Evolutionary conservation across 1,139 yeast genomes (phyloP).

Genomic region (Nakaseomyces nivariensis): DNA sequence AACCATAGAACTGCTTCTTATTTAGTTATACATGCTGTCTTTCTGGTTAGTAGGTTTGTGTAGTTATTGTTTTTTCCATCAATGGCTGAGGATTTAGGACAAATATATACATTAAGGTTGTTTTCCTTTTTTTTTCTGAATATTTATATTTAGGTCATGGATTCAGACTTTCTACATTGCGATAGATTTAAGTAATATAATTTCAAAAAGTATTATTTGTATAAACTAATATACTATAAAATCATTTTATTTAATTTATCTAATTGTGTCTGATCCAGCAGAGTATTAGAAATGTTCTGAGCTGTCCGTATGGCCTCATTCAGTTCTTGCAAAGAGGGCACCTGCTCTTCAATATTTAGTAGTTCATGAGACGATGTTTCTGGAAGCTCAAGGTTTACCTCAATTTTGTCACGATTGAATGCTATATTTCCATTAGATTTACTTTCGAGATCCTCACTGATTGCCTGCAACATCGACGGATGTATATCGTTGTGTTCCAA

Average conservation of each 20-base stretch:
- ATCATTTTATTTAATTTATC: neutral
- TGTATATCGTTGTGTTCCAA: slow-evolving; percentile 19
- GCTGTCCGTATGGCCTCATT: neutral
- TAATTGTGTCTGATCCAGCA: neutral
- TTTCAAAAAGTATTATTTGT: too few species aligned
- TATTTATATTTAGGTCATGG: too few species aligned
- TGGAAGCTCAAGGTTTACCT: slow-evolving; percentile 6
- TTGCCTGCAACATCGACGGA: slow-evolving; percentile 12
- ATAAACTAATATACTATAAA: neutral
- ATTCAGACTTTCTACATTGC: too few species aligned
- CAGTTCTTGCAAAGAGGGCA: neutral
- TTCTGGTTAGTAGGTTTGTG: too few species aligned
- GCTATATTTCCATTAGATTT: neutral
- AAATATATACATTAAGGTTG: too few species aligned
- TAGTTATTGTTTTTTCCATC: too few species aligned
- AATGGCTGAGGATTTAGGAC: too few species aligned
- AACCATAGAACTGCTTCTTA: too few species aligned
- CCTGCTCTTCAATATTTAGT: neutral
- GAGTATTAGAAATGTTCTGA: neutral
- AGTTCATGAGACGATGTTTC: neutral
- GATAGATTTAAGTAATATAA: too few species aligned
- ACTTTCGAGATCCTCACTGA: neutral
- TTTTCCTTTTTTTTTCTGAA: too few species aligned
- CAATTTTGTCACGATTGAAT: slow-evolving; percentile 6
- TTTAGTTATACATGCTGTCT: too few species aligned